Percentiles rank a stretch among this genome's conserved stretches.
Conservation (phyloP, 768 basidiomycete genomes). For the Boletales sp. region DNA sequence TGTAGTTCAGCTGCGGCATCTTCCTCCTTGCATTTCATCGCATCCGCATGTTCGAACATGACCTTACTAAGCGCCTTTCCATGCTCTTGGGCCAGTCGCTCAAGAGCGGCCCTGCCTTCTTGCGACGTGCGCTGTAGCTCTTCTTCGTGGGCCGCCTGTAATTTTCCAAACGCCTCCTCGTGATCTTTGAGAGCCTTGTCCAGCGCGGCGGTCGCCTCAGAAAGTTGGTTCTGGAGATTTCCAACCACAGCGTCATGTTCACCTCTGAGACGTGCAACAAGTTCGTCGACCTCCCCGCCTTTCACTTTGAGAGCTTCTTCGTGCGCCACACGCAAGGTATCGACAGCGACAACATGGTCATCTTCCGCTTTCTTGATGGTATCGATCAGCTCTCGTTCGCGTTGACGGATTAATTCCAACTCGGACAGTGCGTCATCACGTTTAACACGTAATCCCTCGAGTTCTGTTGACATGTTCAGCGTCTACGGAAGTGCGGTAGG, state of each 20-base stretch:
- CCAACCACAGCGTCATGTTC: conserved; percentile 44
- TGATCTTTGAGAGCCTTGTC: conserved; percentile 55
- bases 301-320: conserved; percentile 41
- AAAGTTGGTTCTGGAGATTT: conserved; percentile 43
- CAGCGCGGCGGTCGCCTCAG: conserved; percentile 39
- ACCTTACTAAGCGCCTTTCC: conserved; percentile 47
- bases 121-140: conserved; percentile 50
- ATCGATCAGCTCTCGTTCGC: conserved; percentile 52
- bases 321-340: conserved; percentile 44
- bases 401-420: conserved; percentile 54
- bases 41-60: conserved; percentile 50
- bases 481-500: conserved; percentile 41
- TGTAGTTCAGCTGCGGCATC: conserved; percentile 54
- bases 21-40: conserved; percentile 59
- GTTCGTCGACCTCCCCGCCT: conserved; percentile 38
- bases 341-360: conserved; percentile 48
- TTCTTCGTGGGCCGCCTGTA: conserved; percentile 51
- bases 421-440: conserved; percentile 49
- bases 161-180: conserved; percentile 55
- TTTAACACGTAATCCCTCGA: conserved; percentile 67
- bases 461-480: conserved; percentile 83
- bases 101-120: conserved; percentile 51
- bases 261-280: conserved; percentile 44
- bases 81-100: conserved; percentile 50
- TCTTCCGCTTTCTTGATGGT: conserved; percentile 47